Evolutionary conservation across 169 alveolate species (phyloP), one percentile per base, ranked within the genome.

Genomic region (Eimeria necatrix): DNA sequence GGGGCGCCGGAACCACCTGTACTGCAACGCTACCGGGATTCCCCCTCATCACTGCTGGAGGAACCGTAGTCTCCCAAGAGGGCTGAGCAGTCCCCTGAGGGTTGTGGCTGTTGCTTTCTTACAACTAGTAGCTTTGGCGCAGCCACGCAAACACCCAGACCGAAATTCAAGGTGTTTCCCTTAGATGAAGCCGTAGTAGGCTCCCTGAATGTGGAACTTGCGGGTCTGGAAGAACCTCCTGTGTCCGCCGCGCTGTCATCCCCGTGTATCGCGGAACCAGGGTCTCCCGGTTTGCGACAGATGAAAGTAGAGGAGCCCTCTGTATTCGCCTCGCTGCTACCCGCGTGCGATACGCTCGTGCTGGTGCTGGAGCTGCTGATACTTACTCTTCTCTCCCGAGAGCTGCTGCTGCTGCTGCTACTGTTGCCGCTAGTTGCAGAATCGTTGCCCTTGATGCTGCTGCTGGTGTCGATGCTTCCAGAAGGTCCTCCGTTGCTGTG

Each of bases 111-210:
- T 70, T 68, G 89, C 70, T 80, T 80, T 48, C 32, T 49, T 18
- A 80, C 89, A 51, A 80, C 89, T 49, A 80, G n/a, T 70, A 80
- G 49, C 51, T 80, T 80, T 9, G 89, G 89, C 20, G 89, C 89
- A 22, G 89, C 70, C 12, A 80, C 70, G 51, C 89, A 26, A 7
- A 49, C 89, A 4, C 89, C 89, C 73, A 80, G n/a, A 5, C 89
- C 89, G n/a, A 80, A 80, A 18, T 80, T 49, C 51, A 80, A 22
- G 24, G 51, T 20, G 48, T 80, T 80, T 52, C 32, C 51, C 32
- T n/a, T 80, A 24, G 20, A 4, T 52, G 71, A 51, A 32, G 46
- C 18, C 49, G 51, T 5, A 49, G 48, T 22, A 68, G 26, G 14
- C 78, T 16, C 49, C 78, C 78, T 22, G 18, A 5, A 32, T 32